These are phyloP conservation scores for Boechera divaricarpa DNA, from an alignment of 345 rosid genomes.

Conservation along the genomic window DNA sequence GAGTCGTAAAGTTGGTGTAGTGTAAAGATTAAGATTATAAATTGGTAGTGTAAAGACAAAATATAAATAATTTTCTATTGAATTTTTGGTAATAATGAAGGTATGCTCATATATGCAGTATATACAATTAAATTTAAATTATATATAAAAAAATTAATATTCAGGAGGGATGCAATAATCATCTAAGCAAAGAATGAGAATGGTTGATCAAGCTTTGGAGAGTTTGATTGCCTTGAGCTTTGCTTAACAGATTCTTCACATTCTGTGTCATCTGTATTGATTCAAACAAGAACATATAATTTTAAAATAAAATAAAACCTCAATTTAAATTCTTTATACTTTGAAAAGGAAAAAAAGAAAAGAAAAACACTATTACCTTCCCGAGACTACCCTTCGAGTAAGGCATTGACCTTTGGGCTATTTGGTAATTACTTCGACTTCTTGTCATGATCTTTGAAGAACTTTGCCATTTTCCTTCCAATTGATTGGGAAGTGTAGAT, in stretches of 20 bases:
- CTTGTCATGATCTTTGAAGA: conserved; percentile 61
- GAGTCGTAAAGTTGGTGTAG: neutral
- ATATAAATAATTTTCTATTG: neutral
- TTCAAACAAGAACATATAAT: neutral
- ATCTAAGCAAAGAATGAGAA: conserved; percentile 67
- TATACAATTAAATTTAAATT: conserved; percentile 8
- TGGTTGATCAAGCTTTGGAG: conserved; percentile 61
- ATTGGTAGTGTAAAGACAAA: neutral
- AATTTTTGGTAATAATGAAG: neutral
- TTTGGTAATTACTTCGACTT: conserved; percentile 61
- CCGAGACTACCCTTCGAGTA: conserved; percentile 63
- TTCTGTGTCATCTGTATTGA: conserved; percentile 58
- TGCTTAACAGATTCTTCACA: conserved; percentile 60
- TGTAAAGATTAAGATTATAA: neutral
- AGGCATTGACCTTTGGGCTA: conserved; percentile 62
- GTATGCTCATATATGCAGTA: conserved; percentile 3
- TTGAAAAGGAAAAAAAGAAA: neutral
- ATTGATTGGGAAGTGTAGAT: conserved; percentile 68
- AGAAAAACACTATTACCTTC: conserved; percentile 47
- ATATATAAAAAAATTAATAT: neutral
- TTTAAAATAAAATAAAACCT: neutral
- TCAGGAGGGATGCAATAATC: conserved; percentile 22
- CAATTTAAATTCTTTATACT: neutral
- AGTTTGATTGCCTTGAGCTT: conserved; percentile 63
- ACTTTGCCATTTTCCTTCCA: conserved; percentile 59